Percentiles rank a stretch among this genome's conserved stretches.
Conservation (phyloP, 2,329 filamentous ascomycete genomes). For the Penicillium brevicompactum region DNA sequence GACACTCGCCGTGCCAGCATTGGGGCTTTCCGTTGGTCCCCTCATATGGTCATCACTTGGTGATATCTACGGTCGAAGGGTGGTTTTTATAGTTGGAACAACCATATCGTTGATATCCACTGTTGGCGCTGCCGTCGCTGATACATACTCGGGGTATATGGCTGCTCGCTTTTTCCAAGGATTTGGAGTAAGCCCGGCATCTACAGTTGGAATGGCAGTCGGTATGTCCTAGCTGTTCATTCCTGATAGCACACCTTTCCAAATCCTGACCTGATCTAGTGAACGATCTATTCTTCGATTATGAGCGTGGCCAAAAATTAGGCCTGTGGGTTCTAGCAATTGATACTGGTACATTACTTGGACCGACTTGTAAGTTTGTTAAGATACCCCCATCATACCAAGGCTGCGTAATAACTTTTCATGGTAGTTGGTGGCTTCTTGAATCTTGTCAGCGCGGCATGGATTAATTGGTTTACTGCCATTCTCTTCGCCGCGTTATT, state of each 20-base stretch:
- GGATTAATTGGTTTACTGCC: constrained; percentile 59
- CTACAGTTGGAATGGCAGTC: constrained; percentile 58
- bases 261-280: constrained; percentile 27
- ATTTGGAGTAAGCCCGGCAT: constrained; percentile 56
- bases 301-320: constrained; percentile 58
- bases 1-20: constrained; percentile 56
- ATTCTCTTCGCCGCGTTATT: constrained; percentile 56
- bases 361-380: constrained; percentile 46
- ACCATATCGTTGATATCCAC: constrained; percentile 46
- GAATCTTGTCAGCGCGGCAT: constrained; percentile 49
- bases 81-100: constrained; percentile 52
- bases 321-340: constrained; percentile 62
- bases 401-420: neutral
- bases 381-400: neutral
- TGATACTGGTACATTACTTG: constrained; percentile 54
- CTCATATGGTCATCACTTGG: constrained; percentile 53
- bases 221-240: constrained; percentile 20
- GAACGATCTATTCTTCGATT: constrained; percentile 59
- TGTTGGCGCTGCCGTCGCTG: constrained; percentile 45
- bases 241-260: too few species aligned
- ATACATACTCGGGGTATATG: constrained; percentile 55
- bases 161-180: constrained; percentile 62
- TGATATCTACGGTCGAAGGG: constrained; percentile 56
- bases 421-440: constrained; percentile 53
- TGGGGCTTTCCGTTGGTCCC: constrained; percentile 56